These are phyloP conservation scores for Keqinozyma sinolaborantium DNA, from an alignment of 1,139 yeast genomes.

Conservation along the genomic window DNA sequence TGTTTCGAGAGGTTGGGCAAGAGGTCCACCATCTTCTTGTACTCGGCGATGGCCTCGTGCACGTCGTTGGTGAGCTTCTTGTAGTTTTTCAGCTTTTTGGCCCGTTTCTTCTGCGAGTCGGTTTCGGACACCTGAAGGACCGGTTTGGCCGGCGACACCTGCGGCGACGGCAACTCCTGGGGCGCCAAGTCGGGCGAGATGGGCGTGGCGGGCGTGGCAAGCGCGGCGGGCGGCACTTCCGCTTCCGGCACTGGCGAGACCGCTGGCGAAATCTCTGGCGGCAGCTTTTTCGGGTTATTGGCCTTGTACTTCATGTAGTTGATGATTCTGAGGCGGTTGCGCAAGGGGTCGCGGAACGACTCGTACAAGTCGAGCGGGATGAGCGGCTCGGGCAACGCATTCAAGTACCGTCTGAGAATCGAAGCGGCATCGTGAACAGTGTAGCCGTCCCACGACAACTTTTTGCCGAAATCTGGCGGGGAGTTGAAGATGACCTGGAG, in stretches of 20 bases:
- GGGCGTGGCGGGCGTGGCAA: slow-evolving; percentile 1
- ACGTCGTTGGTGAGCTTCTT: slow-evolving; percentile 55
- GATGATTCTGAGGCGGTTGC: slow-evolving; percentile 55
- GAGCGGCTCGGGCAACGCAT: slow-evolving; percentile 88
- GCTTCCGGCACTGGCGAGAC: slow-evolving; percentile 2
- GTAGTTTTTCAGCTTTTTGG: slow-evolving; percentile 31
- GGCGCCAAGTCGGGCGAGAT: slow-evolving; percentile 1
- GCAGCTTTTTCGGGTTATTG: slow-evolving; percentile 33
- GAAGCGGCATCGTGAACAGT: slow-evolving; percentile 99
- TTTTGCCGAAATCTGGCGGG: slow-evolving; percentile 88
- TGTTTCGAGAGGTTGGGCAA: slow-evolving; percentile 75
- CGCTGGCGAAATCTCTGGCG: slow-evolving; percentile 8
- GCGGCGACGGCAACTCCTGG: slow-evolving; percentile 1
- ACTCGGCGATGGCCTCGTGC: slow-evolving; percentile 65
- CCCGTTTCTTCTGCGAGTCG: slow-evolving; percentile 5
- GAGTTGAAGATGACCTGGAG: slow-evolving; percentile 78
- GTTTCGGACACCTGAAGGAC: slow-evolving; percentile 3
- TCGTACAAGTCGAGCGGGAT: slow-evolving; percentile 79
- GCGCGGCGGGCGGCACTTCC: slow-evolving; percentile 5
- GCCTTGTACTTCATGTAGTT: slow-evolving; percentile 60
- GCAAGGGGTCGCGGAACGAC: slow-evolving; percentile 73
- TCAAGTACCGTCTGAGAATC: slow-evolving; percentile 76
- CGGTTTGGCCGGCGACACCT: slow-evolving; percentile 1
- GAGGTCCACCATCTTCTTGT: slow-evolving; percentile 61
- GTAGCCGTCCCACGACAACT: slow-evolving; percentile 86